Conservation (phyloP, 73 alveolate genomes). For the Urostyla sp. region DNA sequence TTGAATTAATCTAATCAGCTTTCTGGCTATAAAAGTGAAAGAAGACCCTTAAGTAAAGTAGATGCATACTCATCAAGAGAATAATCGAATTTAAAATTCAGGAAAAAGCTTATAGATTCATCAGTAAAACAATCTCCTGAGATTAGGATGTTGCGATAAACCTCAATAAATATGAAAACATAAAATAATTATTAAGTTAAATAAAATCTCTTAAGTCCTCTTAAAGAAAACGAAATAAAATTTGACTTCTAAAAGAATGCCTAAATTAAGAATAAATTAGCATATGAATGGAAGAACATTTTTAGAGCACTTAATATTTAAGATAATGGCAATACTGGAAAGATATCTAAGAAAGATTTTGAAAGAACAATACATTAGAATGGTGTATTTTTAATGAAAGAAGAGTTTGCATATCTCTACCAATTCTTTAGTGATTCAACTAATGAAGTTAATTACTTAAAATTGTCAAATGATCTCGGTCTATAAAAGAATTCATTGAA, state of each 20-base stretch:
- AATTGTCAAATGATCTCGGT: conserved; percentile 46
- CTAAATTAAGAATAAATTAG: conserved; percentile 1
- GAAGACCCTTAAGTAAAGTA: background rate
- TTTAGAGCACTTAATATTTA: conserved; percentile 21
- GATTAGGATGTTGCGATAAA: background rate
- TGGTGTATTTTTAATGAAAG: conserved; percentile 44
- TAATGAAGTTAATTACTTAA: conserved; percentile 15
- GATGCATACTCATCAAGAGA: background rate
- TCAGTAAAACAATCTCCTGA: background rate
- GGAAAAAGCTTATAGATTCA: background rate
- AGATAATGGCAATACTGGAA: conserved; percentile 35
- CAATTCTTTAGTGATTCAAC: background rate
- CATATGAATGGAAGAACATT: conserved; percentile 59
- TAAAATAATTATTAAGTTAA: background rate
- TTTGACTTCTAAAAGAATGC: background rate
- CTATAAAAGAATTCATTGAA: conserved; percentile 3
- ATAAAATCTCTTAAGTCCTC: background rate
- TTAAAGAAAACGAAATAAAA: background rate
- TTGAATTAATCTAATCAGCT: no score
- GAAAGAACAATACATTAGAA: conserved; percentile 25
- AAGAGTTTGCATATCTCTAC: conserved; percentile 8
- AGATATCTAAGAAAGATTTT: conserved; percentile 1
- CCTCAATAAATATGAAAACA: background rate
- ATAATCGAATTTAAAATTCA: background rate
- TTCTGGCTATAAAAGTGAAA: background rate